Percentiles rank a stretch among this genome's conserved stretches.
These are phyloP conservation scores for Fusarium verrucosum DNA, from an alignment of 2,329 filamentous ascomycete genomes.

Conservation along the genomic window DNA sequence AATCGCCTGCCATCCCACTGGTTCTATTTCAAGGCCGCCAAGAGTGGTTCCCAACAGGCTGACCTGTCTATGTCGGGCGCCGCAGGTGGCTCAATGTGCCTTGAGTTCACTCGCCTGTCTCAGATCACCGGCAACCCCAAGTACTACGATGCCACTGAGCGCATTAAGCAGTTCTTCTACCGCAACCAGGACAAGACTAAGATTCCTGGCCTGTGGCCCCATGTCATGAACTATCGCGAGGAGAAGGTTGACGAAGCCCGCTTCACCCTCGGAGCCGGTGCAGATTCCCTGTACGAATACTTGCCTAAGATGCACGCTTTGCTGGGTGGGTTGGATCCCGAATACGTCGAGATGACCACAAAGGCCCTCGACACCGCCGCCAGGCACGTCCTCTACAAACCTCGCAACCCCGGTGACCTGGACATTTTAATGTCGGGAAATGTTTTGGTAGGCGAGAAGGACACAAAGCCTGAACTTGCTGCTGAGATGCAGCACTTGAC, in stretches of 20 bases:
- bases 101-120: constrained; percentile 79
- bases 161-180: constrained; percentile 75
- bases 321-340: constrained; percentile 69
- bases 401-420: constrained; percentile 67
- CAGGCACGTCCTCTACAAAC: constrained; percentile 72
- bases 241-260: constrained; percentile 54
- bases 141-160: constrained; percentile 79
- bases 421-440: constrained; percentile 69
- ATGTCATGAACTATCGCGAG: constrained; percentile 68
- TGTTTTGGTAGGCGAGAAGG: constrained; percentile 44
- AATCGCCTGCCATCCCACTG: constrained; percentile 61
- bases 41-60: constrained; percentile 50
- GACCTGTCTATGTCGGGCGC: constrained; percentile 54
- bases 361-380: constrained; percentile 68
- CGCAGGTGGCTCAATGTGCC: constrained; percentile 70
- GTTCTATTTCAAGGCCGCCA: constrained; percentile 56
- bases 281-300: constrained; percentile 67
- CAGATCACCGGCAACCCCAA: constrained; percentile 77
- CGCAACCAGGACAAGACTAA: constrained; percentile 71
- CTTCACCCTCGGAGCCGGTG: constrained; percentile 58
- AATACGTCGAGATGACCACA: constrained; percentile 73
- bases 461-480: constrained; percentile 42
- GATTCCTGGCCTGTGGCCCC: constrained; percentile 78
- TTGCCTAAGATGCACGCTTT: constrained; percentile 68
- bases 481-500: constrained; percentile 66